A percentile compares a stretch with the other conserved stretches of the same genome.
phyloP scores from a whole-genome alignment of 1,139 yeast species.

The Nematodospora anomalae region DNA sequence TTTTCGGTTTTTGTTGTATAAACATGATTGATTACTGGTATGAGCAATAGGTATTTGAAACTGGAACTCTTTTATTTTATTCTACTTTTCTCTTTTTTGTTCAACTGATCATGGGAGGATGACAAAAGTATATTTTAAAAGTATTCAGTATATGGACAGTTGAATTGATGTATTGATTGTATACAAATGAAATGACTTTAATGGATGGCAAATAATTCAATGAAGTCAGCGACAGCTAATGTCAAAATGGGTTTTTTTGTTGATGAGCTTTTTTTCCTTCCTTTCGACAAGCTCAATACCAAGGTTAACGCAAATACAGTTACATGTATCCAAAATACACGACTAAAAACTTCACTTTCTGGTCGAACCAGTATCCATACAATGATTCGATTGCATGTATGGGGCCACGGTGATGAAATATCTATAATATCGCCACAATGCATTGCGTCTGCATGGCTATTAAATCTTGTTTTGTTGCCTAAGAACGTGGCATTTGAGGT shows the following conservation, averaged over 20 bases:
- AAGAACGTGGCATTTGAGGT: slow-evolving; percentile 28
- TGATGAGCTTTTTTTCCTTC: too few relatives aligned
- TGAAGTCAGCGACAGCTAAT: neutral
- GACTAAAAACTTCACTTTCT: too few relatives aligned
- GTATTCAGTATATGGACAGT: too few relatives aligned
- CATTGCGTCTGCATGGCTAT: slow-evolving; percentile 39
- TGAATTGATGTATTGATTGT: too few relatives aligned
- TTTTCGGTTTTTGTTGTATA: slow-evolving; percentile 29
- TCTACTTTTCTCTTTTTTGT: too few relatives aligned
- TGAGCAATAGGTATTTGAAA: too few relatives aligned
- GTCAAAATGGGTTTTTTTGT: too few relatives aligned
- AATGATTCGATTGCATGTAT: slow-evolving; percentile 50
- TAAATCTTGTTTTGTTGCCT: slow-evolving; percentile 13
- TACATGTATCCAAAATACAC: neutral
- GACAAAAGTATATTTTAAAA: too few relatives aligned
- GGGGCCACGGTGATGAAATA: slow-evolving; percentile 47
- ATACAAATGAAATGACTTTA: slow-evolving; percentile 1
- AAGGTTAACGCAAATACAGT: too few relatives aligned
- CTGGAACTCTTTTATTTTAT: too few relatives aligned
- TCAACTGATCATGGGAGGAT: too few relatives aligned
- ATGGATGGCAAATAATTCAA: neutral
- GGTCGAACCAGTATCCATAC: neutral
- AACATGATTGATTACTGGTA: slow-evolving; percentile 20
- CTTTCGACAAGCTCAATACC: slow-evolving; percentile 1
- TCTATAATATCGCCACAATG: slow-evolving; percentile 44